Conservation (phyloP, 2,329 filamentous ascomycete species). For the Karstenula rhodostoma region DNA sequence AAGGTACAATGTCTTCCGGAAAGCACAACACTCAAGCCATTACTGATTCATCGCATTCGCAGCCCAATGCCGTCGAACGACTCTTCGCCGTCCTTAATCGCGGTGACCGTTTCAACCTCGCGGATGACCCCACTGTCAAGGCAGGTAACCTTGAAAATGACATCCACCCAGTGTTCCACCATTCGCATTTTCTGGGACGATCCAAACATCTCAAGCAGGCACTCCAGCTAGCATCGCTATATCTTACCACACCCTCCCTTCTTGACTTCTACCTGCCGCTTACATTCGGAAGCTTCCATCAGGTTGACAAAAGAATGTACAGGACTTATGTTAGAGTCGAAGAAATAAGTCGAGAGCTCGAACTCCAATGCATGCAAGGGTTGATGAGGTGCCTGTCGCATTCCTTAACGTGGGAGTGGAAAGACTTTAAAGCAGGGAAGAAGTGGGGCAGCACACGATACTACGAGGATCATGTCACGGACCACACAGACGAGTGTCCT, state of each 20-base stretch:
- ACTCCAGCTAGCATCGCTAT: constrained; percentile 45
- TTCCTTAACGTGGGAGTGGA: constrained; percentile 18
- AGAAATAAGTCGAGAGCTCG: constrained; percentile 22
- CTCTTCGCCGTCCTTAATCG: constrained; percentile 30
- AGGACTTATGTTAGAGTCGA: constrained; percentile 30
- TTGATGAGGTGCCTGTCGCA: constrained; percentile 39
- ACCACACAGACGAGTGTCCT: neutral
- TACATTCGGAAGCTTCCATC: constrained; percentile 38
- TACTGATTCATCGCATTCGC: neutral
- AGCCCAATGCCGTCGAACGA: constrained; percentile 16
- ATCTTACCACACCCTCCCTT: constrained; percentile 37
- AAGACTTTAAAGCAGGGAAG: neutral
- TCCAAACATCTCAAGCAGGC: constrained; percentile 28
- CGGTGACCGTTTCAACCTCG: constrained; percentile 43
- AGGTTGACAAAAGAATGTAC: constrained; percentile 18
- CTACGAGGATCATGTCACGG: neutral
- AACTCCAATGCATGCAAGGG: constrained; percentile 30
- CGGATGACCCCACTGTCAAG: constrained; percentile 33
- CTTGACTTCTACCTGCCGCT: constrained; percentile 43
- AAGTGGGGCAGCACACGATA: neutral
- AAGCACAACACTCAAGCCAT: neutral
- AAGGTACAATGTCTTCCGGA: neutral
- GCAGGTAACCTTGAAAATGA: constrained; percentile 34
- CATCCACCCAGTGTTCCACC: constrained; percentile 42
- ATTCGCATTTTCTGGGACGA: constrained; percentile 20